Percentiles rank a stretch among this genome's conserved stretches.
Evolutionary conservation across 2,329 filamentous ascomycete genomes (phyloP).

Genomic region (Thelonectria rubi): DNA sequence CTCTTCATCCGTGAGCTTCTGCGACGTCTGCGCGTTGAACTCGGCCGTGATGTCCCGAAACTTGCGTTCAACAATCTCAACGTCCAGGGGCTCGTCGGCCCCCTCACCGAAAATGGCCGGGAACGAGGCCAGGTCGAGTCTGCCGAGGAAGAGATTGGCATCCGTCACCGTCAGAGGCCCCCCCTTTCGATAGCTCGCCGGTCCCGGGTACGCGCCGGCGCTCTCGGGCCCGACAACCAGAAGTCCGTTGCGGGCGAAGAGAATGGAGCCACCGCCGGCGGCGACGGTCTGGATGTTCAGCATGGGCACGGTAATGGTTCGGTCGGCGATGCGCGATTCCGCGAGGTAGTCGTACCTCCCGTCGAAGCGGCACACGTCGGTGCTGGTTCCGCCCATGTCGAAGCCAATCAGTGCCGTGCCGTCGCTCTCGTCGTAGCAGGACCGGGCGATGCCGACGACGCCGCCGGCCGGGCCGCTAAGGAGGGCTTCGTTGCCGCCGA

Average conservation of each 20-base stretch:
- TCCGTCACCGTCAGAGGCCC: conserved; percentile 78
- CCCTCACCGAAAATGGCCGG: conserved; percentile 76
- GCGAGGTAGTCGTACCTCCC: conserved; percentile 77
- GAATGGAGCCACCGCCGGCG: conserved; percentile 57
- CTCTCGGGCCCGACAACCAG: conserved; percentile 77
- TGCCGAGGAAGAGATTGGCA: conserved; percentile 73
- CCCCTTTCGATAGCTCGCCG: conserved; percentile 74
- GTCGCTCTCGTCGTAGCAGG: conserved; percentile 72
- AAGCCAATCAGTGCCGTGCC: conserved; percentile 66
- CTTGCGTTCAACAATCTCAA: conserved; percentile 47
- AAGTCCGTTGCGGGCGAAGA: conserved; percentile 75
- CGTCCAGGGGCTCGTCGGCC: conserved; percentile 64
- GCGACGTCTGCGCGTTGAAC: conserved; percentile 51
- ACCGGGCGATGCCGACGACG: conserved; percentile 75
- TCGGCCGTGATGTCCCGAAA: conserved; percentile 51
- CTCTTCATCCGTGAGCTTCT: conserved; percentile 46
- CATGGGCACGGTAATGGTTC: conserved; percentile 75
- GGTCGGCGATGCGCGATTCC: conserved; percentile 73
- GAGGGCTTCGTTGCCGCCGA: conserved; percentile 72
- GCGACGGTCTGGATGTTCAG: conserved; percentile 78
- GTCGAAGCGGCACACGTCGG: conserved; percentile 74
- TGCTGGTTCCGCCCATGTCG: conserved; percentile 70
- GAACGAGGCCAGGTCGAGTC: conserved; percentile 66
- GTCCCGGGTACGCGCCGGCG: conserved; percentile 75
- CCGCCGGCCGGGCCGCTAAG: conserved; percentile 76